A percentile compares a stretch with the other conserved stretches of the same genome.
phyloP scores from a whole-genome alignment of 2,329 filamentous ascomycete species.

The Botryotinia globosa region DNA sequence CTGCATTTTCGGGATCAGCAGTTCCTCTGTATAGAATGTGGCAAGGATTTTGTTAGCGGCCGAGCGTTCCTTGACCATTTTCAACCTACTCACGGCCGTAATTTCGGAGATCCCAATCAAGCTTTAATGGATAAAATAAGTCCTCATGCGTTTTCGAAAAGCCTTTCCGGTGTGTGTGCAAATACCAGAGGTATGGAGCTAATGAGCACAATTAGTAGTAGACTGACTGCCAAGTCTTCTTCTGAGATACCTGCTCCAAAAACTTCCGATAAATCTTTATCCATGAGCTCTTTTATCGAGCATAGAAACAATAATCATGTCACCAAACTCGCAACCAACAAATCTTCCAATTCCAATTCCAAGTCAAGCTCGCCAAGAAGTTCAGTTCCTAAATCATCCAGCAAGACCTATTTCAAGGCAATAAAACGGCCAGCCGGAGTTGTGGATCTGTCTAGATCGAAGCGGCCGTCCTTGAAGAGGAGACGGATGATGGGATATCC shows the following conservation, averaged over 20 bases:
- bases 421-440: background rate
- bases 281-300: accelerated
- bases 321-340: background rate
- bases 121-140: background rate
- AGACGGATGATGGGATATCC: background rate
- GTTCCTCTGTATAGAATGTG: background rate
- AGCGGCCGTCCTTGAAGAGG: background rate
- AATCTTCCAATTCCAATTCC: background rate
- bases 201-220: background rate
- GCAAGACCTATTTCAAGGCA: no score
- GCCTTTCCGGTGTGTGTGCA: background rate
- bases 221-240: no score
- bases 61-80: background rate
- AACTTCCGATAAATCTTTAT: background rate
- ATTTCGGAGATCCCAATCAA: background rate
- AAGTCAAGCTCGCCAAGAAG: no score
- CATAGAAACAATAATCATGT: no score
- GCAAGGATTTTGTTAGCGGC: background rate
- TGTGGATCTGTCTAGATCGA: background rate
- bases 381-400: no score
- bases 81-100: background rate
- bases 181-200: no score
- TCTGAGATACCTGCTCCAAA: no score
- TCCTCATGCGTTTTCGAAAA: background rate
- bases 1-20: background rate